Evolutionary conservation across 768 basidiomycete genomes (phyloP), one percentile per base, ranked within the genome.

Genomic region (Asterophora parasitica): DNA sequence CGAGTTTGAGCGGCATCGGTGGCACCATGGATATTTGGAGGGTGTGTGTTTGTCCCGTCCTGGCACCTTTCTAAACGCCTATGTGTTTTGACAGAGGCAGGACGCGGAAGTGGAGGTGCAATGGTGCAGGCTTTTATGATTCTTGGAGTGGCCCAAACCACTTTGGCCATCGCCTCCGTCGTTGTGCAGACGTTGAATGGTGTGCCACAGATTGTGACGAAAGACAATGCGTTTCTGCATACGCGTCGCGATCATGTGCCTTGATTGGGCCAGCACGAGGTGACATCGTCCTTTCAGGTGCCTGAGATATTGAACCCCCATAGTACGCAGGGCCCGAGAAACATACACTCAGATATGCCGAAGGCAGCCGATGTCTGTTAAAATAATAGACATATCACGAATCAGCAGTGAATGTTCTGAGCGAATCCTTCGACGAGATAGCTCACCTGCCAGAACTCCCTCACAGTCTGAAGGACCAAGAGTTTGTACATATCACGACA

Each of bases 201-300:
- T 19, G 16, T 3, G 33, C 39, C 40, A 36, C 31, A 13, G 7
- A 23, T 42, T 17, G 7, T 13, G 10, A 10, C 46, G 11, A 13
- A 37, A 39, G 41, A 48, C 39, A 42, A 48, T 48, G 33, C n/a
- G 16, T 13, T 31, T 27, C 32, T n/a, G 41, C 34, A 46, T n/a
- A 28, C 50, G 44, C 33, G 41, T 51, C 34, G 44, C 13, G 45
- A 33, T 46, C 45, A 46, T 34, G 28, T 46, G 45, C 0, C 30
- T 13, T 27, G 39, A n/a, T 10, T 12, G 31, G 39, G 13, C 16
- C 23, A 46, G 30, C 48, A 49, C 35, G 48, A 19, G 48, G 4
- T 31, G 30, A 31, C 4, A 9, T 4, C 30, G 30, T 12, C 28
- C 28, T 30, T 30, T 30, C 28, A 30, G 6, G 23, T 23, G 23